Evolutionary conservation across 306 rosid genomes (phyloP).

Genomic region (Potentilla sterilis): DNA sequence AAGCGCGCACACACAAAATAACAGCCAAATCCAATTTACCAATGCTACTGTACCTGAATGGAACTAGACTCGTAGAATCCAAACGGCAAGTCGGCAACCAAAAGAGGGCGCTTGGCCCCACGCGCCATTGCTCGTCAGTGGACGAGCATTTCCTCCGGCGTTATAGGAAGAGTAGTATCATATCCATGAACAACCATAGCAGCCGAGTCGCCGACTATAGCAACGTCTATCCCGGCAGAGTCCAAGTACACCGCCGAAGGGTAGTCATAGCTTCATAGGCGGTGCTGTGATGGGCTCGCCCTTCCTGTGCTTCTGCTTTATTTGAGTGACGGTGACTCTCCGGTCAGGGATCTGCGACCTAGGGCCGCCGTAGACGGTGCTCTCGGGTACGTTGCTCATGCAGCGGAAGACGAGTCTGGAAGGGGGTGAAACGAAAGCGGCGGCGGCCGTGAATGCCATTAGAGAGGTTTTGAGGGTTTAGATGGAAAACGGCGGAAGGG

Average conservation of each 20-base stretch:
- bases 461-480: background rate
- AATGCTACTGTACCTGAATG: slow-evolving; percentile 42
- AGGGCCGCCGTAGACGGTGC: slow-evolving; percentile 71
- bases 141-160: slow-evolving; percentile 67
- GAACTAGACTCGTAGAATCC: slow-evolving; percentile 73
- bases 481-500: background rate
- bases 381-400: slow-evolving; percentile 74
- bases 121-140: slow-evolving; percentile 87
- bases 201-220: slow-evolving; percentile 86
- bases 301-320: slow-evolving; percentile 52
- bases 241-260: slow-evolving; percentile 78
- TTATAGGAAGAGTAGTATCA: slow-evolving; percentile 74
- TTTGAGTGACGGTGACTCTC: slow-evolving; percentile 55
- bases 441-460: slow-evolving; percentile 18
- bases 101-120: slow-evolving; percentile 72
- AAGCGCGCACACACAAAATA: too few species aligned
- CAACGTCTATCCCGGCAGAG: slow-evolving; percentile 58
- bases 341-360: slow-evolving; percentile 41
- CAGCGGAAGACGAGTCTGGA: slow-evolving; percentile 29
- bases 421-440: background rate
- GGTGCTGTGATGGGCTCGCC: slow-evolving; percentile 76
- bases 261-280: slow-evolving; percentile 96
- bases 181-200: slow-evolving; percentile 98
- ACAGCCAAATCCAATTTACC: too few species aligned
- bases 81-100: slow-evolving; percentile 83